Base-by-base conservation (phyloP, 2,329 filamentous ascomycete species). In the Aspergillus brunneoviolaceus region DNA sequence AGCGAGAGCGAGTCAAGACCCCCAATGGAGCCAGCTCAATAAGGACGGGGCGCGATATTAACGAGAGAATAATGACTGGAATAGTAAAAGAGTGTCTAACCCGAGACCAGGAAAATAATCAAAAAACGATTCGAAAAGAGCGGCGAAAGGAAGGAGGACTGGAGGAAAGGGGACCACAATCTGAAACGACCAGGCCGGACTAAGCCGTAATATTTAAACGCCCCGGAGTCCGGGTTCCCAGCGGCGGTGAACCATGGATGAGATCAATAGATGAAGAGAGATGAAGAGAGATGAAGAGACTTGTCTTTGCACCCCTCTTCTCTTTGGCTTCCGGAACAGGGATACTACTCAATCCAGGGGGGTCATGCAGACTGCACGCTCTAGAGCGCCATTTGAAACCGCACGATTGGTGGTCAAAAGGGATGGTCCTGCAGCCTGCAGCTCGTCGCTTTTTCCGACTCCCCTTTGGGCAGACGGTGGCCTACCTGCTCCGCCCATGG, bases 71-170 rank as follows among this genome's bases (percentile, higher is more conserved):
- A 35, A 35, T 5, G 12, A 35, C 5, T 35, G 52, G 35, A 63
- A 58, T 23, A 58, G 60, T 60, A 66, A 72, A 67, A 67, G 67
- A 72, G 68, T 63, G 70, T 72, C 64, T 62, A 67, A 67, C 67
- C 63, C 66, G 61, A 66, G 65, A 67, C 64, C 66, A 63, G 65
- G 55, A 63, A 65, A 61, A 55, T 63, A 62, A 62, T 58, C 58
- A 68, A 66, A 66, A 4, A 68, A 65, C 67, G 66, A 69, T 69
- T 71, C 71, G 65, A 73, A 72, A 72, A 68, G 71, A 74, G 67
- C 61, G 70, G 70, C 64, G 66, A 66, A 67, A 63, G 57, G 62
- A 65, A 66, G 59, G 68, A 68, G 62, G 68, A 71, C 67, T 67
- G 67, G 65, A 68, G 62, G 63, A 51, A 57, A 63, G 69, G 61